These are phyloP conservation scores for Orbilia javanica DNA, from an alignment of 2,329 filamentous ascomycete species.

Conservation along the genomic window DNA sequence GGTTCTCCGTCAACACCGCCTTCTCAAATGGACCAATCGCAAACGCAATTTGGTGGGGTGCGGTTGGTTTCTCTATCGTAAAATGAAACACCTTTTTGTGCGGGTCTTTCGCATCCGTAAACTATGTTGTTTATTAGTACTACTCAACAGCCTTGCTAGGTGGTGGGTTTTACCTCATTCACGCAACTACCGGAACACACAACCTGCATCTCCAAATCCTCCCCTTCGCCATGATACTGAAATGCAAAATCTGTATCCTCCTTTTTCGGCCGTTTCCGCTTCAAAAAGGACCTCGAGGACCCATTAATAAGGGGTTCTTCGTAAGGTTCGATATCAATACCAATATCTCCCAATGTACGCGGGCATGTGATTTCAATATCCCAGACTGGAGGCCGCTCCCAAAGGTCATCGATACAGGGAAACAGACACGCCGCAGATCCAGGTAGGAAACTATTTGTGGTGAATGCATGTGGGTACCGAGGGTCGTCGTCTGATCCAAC, in stretches of 20 bases:
- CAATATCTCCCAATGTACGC: conserved; percentile 82
- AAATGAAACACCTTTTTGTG: conserved; percentile 91
- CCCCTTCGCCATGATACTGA: conserved; percentile 79
- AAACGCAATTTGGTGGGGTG: conserved; percentile 91
- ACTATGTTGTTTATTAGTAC: conserved; percentile 63
- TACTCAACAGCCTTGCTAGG: background rate
- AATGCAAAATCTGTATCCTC: conserved; percentile 63
- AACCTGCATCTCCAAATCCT: conserved; percentile 86
- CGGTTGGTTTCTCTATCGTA: conserved; percentile 78
- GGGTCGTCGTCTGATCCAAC: conserved; percentile 84
- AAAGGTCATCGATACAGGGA: conserved; percentile 89
- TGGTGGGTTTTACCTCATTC: conserved; percentile 73
- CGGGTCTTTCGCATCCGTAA: conserved; percentile 79
- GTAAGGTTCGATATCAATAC: conserved; percentile 55
- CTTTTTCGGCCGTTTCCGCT: conserved; percentile 58
- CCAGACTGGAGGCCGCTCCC: conserved; percentile 81
- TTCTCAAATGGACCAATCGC: conserved; percentile 95
- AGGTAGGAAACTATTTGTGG: conserved; percentile 81
- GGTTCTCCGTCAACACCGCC: conserved; percentile 87
- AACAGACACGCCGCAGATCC: conserved; percentile 88
- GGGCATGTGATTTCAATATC: conserved; percentile 88
- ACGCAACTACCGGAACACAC: conserved; percentile 90
- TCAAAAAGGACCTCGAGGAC: conserved; percentile 62
- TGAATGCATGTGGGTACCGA: conserved; percentile 92
- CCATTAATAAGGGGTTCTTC: conserved; percentile 56